Percentiles rank a stretch among this genome's conserved stretches.
Conservation (phyloP, 2,329 filamentous ascomycete species). For the Diaporthe australafricana region DNA sequence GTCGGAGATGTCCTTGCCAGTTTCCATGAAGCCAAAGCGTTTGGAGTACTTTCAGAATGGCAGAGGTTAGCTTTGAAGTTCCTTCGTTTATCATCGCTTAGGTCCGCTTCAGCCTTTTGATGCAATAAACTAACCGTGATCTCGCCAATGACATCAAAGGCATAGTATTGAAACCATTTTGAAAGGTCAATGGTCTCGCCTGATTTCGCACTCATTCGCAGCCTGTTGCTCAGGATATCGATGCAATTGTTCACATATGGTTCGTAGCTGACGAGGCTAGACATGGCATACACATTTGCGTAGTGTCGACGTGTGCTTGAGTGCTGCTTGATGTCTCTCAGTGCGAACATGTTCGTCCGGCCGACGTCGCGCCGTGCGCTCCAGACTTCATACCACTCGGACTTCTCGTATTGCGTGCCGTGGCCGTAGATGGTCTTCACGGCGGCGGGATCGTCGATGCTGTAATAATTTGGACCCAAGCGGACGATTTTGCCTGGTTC, state of each 20-base stretch:
- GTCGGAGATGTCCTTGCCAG: constrained; percentile 56
- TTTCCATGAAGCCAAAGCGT: constrained; percentile 57
- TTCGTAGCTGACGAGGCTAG: constrained; percentile 60
- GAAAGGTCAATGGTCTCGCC: constrained; percentile 50
- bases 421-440: constrained; percentile 32
- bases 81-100: not conserved
- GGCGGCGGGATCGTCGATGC: constrained; percentile 25
- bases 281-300: constrained; percentile 59
- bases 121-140: constrained; percentile 49
- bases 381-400: constrained; percentile 25
- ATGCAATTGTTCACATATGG: constrained; percentile 60
- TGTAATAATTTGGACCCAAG: constrained; percentile 28
- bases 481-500: constrained; percentile 31
- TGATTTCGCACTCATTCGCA: constrained; percentile 49
- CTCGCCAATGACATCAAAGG: constrained; percentile 63
- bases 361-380: not conserved
- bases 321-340: constrained; percentile 51
- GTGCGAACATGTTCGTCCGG: constrained; percentile 45
- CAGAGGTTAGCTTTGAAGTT: constrained; percentile 58
- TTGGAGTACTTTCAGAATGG: constrained; percentile 64
- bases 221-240: constrained; percentile 51
- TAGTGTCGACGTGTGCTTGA: constrained; percentile 52
- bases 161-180: constrained; percentile 59
- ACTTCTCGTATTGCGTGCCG: constrained; percentile 22
- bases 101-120: not conserved